These are phyloP conservation scores for Wickerhamiella nectarea DNA, from an alignment of 805 yeast genomes.

Conservation along the genomic window DNA sequence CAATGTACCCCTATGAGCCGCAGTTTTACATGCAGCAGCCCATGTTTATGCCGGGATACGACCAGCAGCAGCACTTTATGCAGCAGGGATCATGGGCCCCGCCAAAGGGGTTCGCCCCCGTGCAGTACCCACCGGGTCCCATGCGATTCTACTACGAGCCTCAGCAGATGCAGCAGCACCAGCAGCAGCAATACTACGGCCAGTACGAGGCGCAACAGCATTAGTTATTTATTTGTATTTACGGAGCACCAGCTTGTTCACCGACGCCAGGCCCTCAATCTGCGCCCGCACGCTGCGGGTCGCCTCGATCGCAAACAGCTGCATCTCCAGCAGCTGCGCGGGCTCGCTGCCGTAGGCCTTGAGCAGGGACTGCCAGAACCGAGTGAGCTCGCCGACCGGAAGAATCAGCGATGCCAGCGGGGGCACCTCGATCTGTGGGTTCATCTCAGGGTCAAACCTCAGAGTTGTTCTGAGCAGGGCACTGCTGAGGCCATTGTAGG, in stretches of 20 bases:
- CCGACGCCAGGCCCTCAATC: neutral
- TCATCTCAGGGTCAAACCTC: no score
- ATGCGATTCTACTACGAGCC: neutral
- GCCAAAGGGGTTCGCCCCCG: neutral
- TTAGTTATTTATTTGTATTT: constrained; percentile 3
- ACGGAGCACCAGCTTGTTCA: neutral
- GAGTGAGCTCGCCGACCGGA: constrained; percentile 1
- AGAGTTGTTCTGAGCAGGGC: neutral
- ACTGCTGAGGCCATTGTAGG: neutral
- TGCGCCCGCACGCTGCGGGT: neutral
- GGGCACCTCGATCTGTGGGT: no score
- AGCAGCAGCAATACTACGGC: neutral
- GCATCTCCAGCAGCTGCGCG: no score
- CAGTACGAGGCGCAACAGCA: neutral
- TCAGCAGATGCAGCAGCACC: neutral
- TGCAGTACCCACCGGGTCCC: neutral
- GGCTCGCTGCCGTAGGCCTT: no score
- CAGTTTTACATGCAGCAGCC: constrained; percentile 4
- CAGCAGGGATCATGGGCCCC: neutral
- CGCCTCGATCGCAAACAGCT: no score
- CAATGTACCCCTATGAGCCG: constrained; percentile 1
- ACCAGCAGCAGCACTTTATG: constrained; percentile 1
- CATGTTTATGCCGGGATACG: constrained; percentile 3
- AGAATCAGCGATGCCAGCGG: neutral
- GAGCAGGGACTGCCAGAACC: neutral